These are phyloP conservation scores for Quercus tomentella DNA, from an alignment of 331 rosid species.

Conservation along the genomic window DNA sequence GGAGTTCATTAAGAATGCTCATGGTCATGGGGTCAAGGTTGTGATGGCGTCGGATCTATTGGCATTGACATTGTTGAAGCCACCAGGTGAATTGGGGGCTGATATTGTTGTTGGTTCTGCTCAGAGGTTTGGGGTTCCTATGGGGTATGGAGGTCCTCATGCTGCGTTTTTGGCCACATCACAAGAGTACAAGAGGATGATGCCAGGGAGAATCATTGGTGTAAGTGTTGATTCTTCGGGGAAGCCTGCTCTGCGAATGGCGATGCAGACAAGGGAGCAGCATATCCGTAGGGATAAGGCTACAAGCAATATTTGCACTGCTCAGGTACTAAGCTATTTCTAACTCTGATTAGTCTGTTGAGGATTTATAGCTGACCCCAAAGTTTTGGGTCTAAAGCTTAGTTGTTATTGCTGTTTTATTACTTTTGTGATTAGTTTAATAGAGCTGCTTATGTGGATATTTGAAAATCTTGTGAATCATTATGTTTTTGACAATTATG, in stretches of 20 bases:
- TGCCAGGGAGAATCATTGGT: slow-evolving; percentile 95
- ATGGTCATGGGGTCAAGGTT: slow-evolving; percentile 87
- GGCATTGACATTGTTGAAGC: slow-evolving; percentile 85
- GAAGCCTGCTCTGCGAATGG: slow-evolving; percentile 92
- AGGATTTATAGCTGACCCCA: too few species aligned
- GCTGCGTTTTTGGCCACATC: slow-evolving; percentile 95
- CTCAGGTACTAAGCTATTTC: slow-evolving; percentile 55
- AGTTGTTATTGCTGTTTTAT: too few species aligned
- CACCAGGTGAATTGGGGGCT: slow-evolving; percentile 90
- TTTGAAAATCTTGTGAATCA: neutral
- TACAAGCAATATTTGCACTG: slow-evolving; percentile 96
- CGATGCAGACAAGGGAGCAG: slow-evolving; percentile 97
- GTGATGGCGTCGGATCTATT: slow-evolving; percentile 86
- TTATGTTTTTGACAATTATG: neutral
- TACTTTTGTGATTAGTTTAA: neutral
- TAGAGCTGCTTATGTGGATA: neutral
- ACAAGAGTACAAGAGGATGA: slow-evolving; percentile 97
- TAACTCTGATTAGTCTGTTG: neutral
- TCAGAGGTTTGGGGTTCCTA: slow-evolving; percentile 96
- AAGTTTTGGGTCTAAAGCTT: too few species aligned
- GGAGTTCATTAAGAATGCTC: slow-evolving; percentile 82
- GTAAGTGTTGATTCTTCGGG: slow-evolving; percentile 88
- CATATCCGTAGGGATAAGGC: slow-evolving; percentile 98
- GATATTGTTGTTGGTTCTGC: slow-evolving; percentile 97
- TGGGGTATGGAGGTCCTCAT: slow-evolving; percentile 99